phyloP scores from a whole-genome alignment of 768 basidiomycete genomes.

The Mycena haematopus region DNA sequence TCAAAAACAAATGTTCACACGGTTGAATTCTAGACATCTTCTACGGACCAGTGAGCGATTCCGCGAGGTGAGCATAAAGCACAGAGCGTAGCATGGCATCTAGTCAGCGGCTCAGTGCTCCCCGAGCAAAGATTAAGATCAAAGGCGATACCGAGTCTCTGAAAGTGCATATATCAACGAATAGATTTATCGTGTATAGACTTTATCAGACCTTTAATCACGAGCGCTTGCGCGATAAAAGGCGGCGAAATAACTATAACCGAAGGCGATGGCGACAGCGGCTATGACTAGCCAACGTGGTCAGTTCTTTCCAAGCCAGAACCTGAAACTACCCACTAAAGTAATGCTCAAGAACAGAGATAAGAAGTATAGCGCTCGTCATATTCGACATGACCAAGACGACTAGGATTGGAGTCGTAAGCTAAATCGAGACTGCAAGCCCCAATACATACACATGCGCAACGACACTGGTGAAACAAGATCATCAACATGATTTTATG shows the following conservation, averaged over 20 bases:
- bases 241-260: slow-evolving; percentile 68
- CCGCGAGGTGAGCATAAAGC: slow-evolving; percentile 80
- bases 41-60: slow-evolving; percentile 64
- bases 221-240: slow-evolving; percentile 77
- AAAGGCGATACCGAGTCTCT: slow-evolving; percentile 40
- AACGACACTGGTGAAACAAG: slow-evolving; percentile 51
- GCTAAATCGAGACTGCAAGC: neutral
- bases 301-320: neutral
- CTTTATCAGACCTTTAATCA: slow-evolving; percentile 59
- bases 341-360: slow-evolving; percentile 64
- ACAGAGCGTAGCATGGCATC: slow-evolving; percentile 77
- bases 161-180: neutral
- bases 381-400: slow-evolving; percentile 57
- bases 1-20: neutral
- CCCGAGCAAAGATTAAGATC: neutral
- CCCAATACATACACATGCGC: slow-evolving; percentile 54
- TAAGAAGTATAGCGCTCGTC: slow-evolving; percentile 58
- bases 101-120: slow-evolving; percentile 28
- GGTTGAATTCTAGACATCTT: neutral
- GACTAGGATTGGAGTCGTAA: slow-evolving; percentile 41
- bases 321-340: slow-evolving; percentile 49
- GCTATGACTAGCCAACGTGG: slow-evolving; percentile 52
- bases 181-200: neutral
- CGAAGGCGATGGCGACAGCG: slow-evolving; percentile 56
- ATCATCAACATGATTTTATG: neutral